Conservation (phyloP, 306 rosid genomes). For the Acacia confusa region DNA sequence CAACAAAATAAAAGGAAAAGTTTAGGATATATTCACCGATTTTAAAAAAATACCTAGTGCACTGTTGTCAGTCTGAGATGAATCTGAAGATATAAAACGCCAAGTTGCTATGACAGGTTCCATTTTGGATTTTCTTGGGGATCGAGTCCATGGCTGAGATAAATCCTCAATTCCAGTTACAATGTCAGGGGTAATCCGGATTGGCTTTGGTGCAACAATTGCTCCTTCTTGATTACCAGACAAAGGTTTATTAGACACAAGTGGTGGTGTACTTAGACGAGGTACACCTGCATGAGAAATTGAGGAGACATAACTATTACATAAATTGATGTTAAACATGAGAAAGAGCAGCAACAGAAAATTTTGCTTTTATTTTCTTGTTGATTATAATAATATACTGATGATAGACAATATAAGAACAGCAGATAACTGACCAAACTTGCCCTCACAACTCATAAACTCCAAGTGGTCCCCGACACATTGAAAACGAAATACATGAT, state of each 20-base stretch:
- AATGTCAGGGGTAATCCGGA: slow-evolving; percentile 72
- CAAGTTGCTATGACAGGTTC: slow-evolving; percentile 89
- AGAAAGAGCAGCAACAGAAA: slow-evolving; percentile 5
- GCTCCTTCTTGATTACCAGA: slow-evolving; percentile 63
- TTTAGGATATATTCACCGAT: slow-evolving; percentile 33
- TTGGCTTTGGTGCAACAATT: slow-evolving; percentile 86
- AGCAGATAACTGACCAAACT: slow-evolving; percentile 16
- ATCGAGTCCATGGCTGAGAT: slow-evolving; percentile 98
- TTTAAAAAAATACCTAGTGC: slow-evolving; percentile 65
- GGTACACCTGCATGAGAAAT: slow-evolving; percentile 82
- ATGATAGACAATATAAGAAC: slow-evolving; percentile 14
- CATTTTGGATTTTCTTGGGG: slow-evolving; percentile 85
- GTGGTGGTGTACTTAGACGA: slow-evolving; percentile 98
- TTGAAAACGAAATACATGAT: slow-evolving; percentile 1
- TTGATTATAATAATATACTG: slow-evolving; percentile 24
- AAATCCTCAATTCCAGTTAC: slow-evolving; percentile 81
- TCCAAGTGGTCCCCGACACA: slow-evolving; percentile 22
- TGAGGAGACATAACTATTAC: slow-evolving; percentile 16
- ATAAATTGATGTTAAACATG: slow-evolving; percentile 26
- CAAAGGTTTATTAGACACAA: slow-evolving; percentile 56
- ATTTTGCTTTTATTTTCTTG: slow-evolving; percentile 13
- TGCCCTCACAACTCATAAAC: slow-evolving; percentile 18
- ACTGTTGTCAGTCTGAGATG: slow-evolving; percentile 52
- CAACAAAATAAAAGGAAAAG: slow-evolving; percentile 19
- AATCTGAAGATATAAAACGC: slow-evolving; percentile 71